These are phyloP conservation scores for Cairneyella variabilis DNA, from an alignment of 495 filamentous ascomycete species.

Conservation along the genomic window DNA sequence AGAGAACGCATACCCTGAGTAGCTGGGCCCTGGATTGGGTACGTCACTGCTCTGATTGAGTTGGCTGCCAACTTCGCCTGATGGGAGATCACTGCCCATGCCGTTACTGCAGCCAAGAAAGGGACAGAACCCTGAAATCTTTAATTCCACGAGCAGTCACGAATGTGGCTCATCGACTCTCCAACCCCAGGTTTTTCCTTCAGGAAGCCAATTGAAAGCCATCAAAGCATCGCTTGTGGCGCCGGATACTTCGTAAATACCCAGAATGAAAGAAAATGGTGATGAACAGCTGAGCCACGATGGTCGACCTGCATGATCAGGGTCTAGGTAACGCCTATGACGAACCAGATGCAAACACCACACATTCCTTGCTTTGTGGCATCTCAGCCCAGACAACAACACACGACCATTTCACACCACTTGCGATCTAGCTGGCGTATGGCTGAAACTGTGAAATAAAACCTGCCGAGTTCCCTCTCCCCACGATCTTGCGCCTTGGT, in stretches of 20 bases:
- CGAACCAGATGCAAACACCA: conserved; percentile 2
- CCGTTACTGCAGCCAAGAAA: background rate
- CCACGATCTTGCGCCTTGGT: background rate
- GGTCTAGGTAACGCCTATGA: background rate
- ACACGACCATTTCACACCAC: conserved; percentile 5
- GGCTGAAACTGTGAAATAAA: conserved; percentile 10
- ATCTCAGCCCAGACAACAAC: background rate
- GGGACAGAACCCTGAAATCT: background rate
- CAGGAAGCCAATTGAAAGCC: background rate
- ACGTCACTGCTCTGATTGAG: conserved; percentile 3
- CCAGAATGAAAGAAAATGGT: background rate
- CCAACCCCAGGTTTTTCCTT: background rate
- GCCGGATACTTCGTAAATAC: background rate
- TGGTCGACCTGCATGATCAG: background rate
- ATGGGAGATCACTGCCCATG: background rate
- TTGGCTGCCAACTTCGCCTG: background rate
- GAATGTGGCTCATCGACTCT: too few species aligned
- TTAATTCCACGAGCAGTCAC: background rate
- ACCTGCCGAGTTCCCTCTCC: background rate
- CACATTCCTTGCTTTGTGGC: conserved; percentile 13
- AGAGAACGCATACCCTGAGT: background rate
- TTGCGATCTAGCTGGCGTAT: background rate
- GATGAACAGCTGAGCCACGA: background rate
- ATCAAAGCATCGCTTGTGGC: too few species aligned
- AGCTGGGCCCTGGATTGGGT: background rate